Base-by-base conservation (phyloP, 495 filamentous ascomycete genomes). In the Xylaria cubensis region DNA sequence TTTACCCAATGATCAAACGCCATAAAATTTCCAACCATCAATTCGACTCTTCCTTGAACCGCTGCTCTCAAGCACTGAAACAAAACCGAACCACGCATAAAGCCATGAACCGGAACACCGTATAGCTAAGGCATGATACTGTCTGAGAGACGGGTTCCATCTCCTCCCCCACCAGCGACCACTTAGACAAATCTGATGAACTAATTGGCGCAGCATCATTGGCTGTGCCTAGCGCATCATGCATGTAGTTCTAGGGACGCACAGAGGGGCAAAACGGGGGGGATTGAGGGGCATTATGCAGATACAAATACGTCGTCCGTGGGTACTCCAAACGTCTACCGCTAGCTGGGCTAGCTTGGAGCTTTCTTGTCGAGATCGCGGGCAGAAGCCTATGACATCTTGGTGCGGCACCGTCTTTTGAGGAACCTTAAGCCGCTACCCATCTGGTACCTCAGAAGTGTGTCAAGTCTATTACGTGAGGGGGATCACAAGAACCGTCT, bases 261-360 rank as follows among this genome's bases (percentile, higher is more conserved):
- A 50, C 50, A 69, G 55, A 69, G 67, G 55, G 67, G 67, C 55
- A 44, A 56, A 62, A 62, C 29, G 41, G 67, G 67, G 58, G 58
- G 17, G 26, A 13, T 29, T 13, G 67, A 69, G 67, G 67, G 55
- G 67, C 67, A 69, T 69, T 55, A 69, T 69, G 67, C 55, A 69
- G 67, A 39, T 21, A 42, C 55, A 59, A 69, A 69, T 69, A 69
- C 67, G 67, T 69, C 55, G 67, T 69, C 42, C 19, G 32, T 48
- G 41, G 21, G 67, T 69, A 69, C 55, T 41, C 55, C 41, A 42
- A 62, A 36, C 67, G 67, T 69, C 67, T 55, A 44, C 50, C 67
- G 39, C 21, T 59, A 69, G 67, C 67, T 69, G 67, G n/a, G 17
- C 55, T 32, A 48, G 55, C 55, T 29, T 7, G 53, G 36, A 44